Conservation (phyloP, 2,329 filamentous ascomycete species). For the Cytospora piceae region DNA sequence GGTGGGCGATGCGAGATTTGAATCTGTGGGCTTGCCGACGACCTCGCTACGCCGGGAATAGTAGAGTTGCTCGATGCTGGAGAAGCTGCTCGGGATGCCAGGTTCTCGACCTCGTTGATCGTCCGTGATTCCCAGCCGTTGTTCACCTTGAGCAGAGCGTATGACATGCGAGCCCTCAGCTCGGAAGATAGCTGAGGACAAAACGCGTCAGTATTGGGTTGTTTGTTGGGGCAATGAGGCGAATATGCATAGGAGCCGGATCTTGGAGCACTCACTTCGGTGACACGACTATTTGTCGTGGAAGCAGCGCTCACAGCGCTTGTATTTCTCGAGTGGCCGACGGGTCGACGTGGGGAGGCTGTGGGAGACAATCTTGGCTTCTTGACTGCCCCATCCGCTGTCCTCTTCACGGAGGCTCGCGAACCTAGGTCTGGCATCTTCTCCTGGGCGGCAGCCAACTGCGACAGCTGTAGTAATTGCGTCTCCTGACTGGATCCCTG, state of each 20-base stretch:
- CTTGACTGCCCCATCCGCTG: slow-evolving; percentile 76
- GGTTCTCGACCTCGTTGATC: slow-evolving; percentile 75
- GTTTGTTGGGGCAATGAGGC: not conserved
- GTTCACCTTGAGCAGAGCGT: slow-evolving; percentile 92
- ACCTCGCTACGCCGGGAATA: slow-evolving; percentile 53
- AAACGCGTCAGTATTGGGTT: slow-evolving; percentile 32
- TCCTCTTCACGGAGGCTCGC: slow-evolving; percentile 67
- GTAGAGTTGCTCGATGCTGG: slow-evolving; percentile 63
- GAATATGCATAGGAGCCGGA: not conserved
- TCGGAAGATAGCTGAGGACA: slow-evolving; percentile 70
- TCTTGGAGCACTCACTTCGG: slow-evolving; percentile 65
- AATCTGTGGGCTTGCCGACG: slow-evolving; percentile 59
- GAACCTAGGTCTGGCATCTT: slow-evolving; percentile 42
- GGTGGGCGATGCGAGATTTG: slow-evolving; percentile 31
- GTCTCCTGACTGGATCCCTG: slow-evolving; percentile 56
- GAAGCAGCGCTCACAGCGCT: slow-evolving; percentile 68
- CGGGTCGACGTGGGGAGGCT: slow-evolving; percentile 50
- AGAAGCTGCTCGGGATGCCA: slow-evolving; percentile 70
- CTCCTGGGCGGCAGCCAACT: slow-evolving; percentile 58
- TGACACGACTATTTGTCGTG: slow-evolving; percentile 70
- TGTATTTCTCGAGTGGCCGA: slow-evolving; percentile 70
- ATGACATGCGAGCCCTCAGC: slow-evolving; percentile 81
- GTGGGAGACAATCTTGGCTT: slow-evolving; percentile 45
- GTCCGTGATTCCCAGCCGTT: slow-evolving; percentile 83
- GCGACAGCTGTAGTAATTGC: slow-evolving; percentile 61